Conservation (phyloP, 2,329 filamentous ascomycete species). For the Beauveria pseudobassiana region DNA sequence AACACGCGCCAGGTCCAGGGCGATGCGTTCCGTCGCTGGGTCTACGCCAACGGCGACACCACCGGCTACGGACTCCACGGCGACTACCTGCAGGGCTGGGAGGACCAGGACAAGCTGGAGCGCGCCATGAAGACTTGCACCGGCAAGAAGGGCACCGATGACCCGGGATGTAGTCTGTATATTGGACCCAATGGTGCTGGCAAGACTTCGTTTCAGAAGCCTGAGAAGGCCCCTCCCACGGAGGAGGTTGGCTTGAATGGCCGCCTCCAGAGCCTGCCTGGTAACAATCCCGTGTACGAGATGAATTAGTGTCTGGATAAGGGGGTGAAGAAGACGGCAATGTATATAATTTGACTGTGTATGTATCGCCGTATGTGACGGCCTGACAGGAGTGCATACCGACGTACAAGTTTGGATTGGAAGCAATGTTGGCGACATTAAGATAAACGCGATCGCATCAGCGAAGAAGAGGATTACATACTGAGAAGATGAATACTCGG, state of each 20-base stretch:
- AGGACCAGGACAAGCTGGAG: constrained; percentile 20
- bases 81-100: constrained; percentile 23
- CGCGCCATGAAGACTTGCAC: constrained; percentile 21
- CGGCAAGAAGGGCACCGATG: constrained; percentile 17
- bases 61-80: constrained; percentile 23
- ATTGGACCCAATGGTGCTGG: constrained; percentile 19
- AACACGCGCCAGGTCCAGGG: constrained; percentile 25
- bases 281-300: constrained; percentile 19
- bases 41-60: constrained; percentile 21
- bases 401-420: too few relatives aligned
- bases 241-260: constrained; percentile 21
- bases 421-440: too few relatives aligned
- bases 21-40: constrained; percentile 19
- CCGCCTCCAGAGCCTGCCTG: constrained; percentile 18
- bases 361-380: background rate
- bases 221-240: constrained; percentile 15
- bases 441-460: background rate
- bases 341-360: background rate
- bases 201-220: constrained; percentile 9
- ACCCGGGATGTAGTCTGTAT: constrained; percentile 18
- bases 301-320: background rate
- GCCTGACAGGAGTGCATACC: too few relatives aligned
- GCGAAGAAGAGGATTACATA: background rate
- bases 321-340: too few relatives aligned
- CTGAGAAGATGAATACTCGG: background rate